These are phyloP conservation scores for Neurospora sp. DNA, from an alignment of 495 filamentous ascomycete genomes.

Conservation along the genomic window DNA sequence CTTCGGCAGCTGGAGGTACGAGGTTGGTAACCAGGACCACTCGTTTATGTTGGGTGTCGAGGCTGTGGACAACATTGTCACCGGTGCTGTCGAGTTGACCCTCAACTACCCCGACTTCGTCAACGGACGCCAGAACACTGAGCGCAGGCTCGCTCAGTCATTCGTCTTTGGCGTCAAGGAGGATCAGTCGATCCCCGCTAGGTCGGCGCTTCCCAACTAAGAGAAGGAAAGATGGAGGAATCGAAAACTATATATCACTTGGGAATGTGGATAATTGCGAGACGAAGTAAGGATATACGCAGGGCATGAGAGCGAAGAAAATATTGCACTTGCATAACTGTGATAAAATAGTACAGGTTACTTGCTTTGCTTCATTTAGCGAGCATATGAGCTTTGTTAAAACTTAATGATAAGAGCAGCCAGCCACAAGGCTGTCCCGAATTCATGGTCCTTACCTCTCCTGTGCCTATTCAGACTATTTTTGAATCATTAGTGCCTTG, in stretches of 20 bases:
- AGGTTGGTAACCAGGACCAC: slow-evolving; percentile 93
- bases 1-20: slow-evolving; percentile 97
- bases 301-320: background rate
- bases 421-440: background rate
- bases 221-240: background rate
- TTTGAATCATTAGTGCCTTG: background rate
- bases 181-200: slow-evolving; percentile 25
- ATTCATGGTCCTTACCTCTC: background rate
- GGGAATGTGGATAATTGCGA: background rate
- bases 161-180: slow-evolving; percentile 16
- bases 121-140: slow-evolving; percentile 78
- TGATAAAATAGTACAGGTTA: background rate
- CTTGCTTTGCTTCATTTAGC: background rate
- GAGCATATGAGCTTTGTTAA: background rate
- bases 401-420: background rate
- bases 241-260: background rate
- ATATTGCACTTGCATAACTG: background rate
- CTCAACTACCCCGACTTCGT: slow-evolving; percentile 99
- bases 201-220: slow-evolving; percentile 2
- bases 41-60: slow-evolving; percentile 98
- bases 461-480: background rate
- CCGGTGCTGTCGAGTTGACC: slow-evolving; percentile 88
- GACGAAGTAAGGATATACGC: background rate
- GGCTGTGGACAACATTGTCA: slow-evolving; percentile 90
- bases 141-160: slow-evolving; percentile 77